These are phyloP conservation scores for Euphorbia pulcherrima DNA, from an alignment of 345 rosid species.

Conservation along the genomic window DNA sequence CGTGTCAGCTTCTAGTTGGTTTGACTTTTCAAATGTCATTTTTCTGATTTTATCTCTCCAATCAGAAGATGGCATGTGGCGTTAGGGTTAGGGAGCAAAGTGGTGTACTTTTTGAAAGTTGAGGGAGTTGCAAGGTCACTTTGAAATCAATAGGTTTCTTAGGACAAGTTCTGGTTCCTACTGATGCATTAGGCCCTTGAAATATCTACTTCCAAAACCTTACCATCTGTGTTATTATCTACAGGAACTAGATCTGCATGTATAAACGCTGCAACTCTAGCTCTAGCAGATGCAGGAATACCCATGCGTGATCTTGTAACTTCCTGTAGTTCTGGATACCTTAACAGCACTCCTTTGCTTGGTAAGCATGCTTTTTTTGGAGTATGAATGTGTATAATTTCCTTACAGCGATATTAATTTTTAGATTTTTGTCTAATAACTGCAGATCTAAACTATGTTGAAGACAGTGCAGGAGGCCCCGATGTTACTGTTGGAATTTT, in stretches of 20 bases:
- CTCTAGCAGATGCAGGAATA: conserved; percentile 95
- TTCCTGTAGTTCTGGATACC: conserved; percentile 93
- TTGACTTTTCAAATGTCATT: no score
- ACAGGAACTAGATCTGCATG: conserved; percentile 94
- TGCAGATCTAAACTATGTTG: conserved; percentile 78
- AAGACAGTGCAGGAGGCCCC: conserved; percentile 96
- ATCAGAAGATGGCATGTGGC: no score
- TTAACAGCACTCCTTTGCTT: conserved; percentile 78
- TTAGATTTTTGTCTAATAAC: not conserved
- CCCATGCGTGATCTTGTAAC: conserved; percentile 95
- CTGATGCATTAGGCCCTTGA: not conserved
- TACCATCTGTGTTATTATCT: not conserved
- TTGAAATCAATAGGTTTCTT: no score
- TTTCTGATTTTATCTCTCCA: no score
- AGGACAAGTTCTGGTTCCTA: no score
- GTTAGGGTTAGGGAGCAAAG: no score
- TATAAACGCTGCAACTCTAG: conserved; percentile 95
- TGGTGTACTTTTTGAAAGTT: no score
- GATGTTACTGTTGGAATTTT: conserved; percentile 87
- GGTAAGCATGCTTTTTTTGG: conserved; percentile 35
- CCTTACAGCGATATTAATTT: not conserved
- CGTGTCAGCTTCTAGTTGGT: no score
- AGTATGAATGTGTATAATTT: not conserved
- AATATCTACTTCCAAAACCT: not conserved
- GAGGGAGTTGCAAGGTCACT: no score